Evolutionary conservation across 2,329 filamentous ascomycete species (phyloP).

Genomic region (Fusarium decemcellulare): DNA sequence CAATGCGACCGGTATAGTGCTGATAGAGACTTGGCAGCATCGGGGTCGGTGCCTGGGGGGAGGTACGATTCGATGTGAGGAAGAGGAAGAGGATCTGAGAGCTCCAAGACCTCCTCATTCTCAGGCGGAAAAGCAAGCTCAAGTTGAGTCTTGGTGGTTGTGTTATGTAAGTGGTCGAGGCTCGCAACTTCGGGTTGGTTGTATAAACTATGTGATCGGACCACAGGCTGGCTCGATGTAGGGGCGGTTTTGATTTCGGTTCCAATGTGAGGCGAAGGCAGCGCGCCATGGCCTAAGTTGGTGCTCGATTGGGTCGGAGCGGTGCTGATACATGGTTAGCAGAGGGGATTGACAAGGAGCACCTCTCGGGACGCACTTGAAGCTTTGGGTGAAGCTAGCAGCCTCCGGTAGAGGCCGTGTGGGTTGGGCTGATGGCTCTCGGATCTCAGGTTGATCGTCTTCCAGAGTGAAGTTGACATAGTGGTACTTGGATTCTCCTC

Average conservation of each 20-base stretch:
- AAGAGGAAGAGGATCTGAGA: slow-evolving; percentile 81
- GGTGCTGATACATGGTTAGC: slow-evolving; percentile 50
- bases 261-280: slow-evolving; percentile 49
- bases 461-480: slow-evolving; percentile 80
- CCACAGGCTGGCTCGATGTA: slow-evolving; percentile 26
- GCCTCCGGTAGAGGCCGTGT: slow-evolving; percentile 65
- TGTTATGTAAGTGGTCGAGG: slow-evolving; percentile 71
- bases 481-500: slow-evolving; percentile 98
- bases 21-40: slow-evolving; percentile 87
- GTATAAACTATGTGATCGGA: slow-evolving; percentile 65
- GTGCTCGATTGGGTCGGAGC: slow-evolving; percentile 50
- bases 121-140: slow-evolving; percentile 73
- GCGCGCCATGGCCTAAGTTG: slow-evolving; percentile 44
- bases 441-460: slow-evolving; percentile 68
- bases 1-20: slow-evolving; percentile 95
- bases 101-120: slow-evolving; percentile 64
- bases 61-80: slow-evolving; percentile 89
- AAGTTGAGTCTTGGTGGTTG: slow-evolving; percentile 70
- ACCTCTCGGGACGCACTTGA: slow-evolving; percentile 60
- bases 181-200: slow-evolving; percentile 69
- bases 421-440: slow-evolving; percentile 61
- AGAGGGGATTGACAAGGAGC: background rate
- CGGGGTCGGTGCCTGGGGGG: slow-evolving; percentile 84
- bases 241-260: slow-evolving; percentile 36
- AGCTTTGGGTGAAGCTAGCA: slow-evolving; percentile 61